Conservation (phyloP, 164 flowering plant species). For the Saururus chinensis region DNA sequence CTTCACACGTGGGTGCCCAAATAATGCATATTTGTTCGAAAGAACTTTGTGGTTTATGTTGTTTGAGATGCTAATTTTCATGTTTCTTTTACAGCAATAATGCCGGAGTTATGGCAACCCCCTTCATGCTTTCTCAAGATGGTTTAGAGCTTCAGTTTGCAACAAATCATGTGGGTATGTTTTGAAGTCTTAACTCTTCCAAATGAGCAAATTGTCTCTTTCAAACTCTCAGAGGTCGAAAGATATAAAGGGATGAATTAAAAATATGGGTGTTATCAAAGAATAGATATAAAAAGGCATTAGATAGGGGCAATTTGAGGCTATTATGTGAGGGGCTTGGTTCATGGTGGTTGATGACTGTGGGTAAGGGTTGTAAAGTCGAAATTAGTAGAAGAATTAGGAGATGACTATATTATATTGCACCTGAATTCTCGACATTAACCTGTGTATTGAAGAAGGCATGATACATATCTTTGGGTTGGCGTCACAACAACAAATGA, state of each 20-base stretch:
- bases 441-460: no score
- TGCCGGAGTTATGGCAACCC: constrained; percentile 64
- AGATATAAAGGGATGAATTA: background rate
- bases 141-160: constrained; percentile 66
- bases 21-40: background rate
- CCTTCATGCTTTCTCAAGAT: constrained; percentile 57
- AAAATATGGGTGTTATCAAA: no score
- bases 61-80: background rate
- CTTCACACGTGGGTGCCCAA: background rate
- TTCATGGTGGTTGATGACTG: no score
- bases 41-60: background rate
- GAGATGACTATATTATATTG: no score
- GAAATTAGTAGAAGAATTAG: no score
- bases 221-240: background rate
- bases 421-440: no score
- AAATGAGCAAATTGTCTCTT: background rate
- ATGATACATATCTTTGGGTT: no score
- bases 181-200: background rate
- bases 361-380: no score
- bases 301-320: no score
- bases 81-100: constrained; percentile 40
- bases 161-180: constrained; percentile 59
- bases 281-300: no score
- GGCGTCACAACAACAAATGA: no score
- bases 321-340: no score